Base-by-base conservation (phyloP, 2,329 filamentous ascomycete species). In the Immersiporthe knoxdaviesiana region DNA sequence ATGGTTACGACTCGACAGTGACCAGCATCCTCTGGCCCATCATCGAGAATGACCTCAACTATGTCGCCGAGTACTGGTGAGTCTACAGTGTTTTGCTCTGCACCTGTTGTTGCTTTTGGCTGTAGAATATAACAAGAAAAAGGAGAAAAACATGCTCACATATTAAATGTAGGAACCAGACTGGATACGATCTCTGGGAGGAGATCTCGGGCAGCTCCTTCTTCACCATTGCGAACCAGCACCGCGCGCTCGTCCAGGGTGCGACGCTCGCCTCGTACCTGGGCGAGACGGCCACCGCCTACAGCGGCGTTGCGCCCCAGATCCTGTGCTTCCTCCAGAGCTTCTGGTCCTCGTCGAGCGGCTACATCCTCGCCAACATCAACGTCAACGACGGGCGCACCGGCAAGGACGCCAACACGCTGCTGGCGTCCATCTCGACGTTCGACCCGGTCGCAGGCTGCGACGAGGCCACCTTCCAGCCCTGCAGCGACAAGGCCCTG, bases 161-260 rank as follows among this genome's bases (percentile, higher is more conserved):
- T n/a, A n/a, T n/a, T n/a, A n/a, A n/a, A n/a, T n/a, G n/a, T 7
- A 83, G 81, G 85, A 88, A 87, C 75, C 78, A 83, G 72, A 87
- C 85, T 0, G 86, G 86, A 7, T 96, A 89, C 75, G 93, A 97
- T 77, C 84, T 97, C 3, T 96, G 93, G 93, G 93, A 96, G 77
- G 93, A 96, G 77, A 87, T 94, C 18, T 82, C 84, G 32, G 91
- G 92, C 54, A 90, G 87, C 30, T 94, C 91, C 0, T 96, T 94
- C 82, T 97, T 95, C 79, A 96, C 92, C 1, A 81, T 89, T 41
- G 87, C 88, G 3, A 85, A 86, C 54, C 88, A 92, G 70, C 89
- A 95, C 76, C 88, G 92, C 81, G 85, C 88, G n/a, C 81, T 90
- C 18, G 81, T 89, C 8, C 88, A 92, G 79, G 92, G 93, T 7